Conservation (phyloP, 2,329 filamentous ascomycete species). For the Ceratocystis smalleyi region DNA sequence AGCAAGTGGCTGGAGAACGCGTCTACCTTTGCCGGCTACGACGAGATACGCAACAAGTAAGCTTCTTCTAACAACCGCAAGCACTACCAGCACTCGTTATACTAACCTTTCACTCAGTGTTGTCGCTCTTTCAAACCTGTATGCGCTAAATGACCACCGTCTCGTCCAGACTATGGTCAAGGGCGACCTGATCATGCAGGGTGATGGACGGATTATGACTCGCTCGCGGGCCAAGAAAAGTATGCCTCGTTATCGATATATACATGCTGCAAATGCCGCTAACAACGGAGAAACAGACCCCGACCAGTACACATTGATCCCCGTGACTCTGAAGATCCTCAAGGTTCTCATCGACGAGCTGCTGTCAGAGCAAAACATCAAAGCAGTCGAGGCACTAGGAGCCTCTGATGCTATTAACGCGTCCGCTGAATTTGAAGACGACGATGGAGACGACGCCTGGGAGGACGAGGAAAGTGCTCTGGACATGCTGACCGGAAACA, state of each 20-base stretch:
- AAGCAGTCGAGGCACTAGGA: conserved; percentile 43
- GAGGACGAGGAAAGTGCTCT: conserved; percentile 85
- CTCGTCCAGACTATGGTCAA: conserved; percentile 69
- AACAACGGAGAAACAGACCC: conserved; percentile 42
- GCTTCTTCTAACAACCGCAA: conserved; percentile 22
- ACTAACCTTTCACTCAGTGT: conserved; percentile 38
- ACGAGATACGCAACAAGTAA: conserved; percentile 92
- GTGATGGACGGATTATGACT: conserved; percentile 78
- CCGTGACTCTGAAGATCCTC: conserved; percentile 83
- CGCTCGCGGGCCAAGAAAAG: conserved; percentile 75
- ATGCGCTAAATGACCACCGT: conserved; percentile 68
- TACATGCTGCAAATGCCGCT: conserved; percentile 13
- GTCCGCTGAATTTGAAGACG: conserved; percentile 35
- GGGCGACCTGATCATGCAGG: conserved; percentile 72
- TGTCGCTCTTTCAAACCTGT: conserved; percentile 82
- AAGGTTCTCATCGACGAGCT: conserved; percentile 93
- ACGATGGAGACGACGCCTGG: conserved; percentile 54
- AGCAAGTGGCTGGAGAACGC: conserved; percentile 96
- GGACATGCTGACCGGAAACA: conserved; percentile 50
- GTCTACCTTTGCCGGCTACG: conserved; percentile 92
- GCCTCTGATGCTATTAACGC: conserved; percentile 47
- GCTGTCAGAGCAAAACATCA: conserved; percentile 57
- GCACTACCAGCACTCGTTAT: conserved; percentile 22
- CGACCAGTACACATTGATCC: conserved; percentile 74
- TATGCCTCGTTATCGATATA: conserved; percentile 27